Base-by-base conservation (phyloP, 139 green algal genomes). In the Raphidocelis subcapitata region DNA sequence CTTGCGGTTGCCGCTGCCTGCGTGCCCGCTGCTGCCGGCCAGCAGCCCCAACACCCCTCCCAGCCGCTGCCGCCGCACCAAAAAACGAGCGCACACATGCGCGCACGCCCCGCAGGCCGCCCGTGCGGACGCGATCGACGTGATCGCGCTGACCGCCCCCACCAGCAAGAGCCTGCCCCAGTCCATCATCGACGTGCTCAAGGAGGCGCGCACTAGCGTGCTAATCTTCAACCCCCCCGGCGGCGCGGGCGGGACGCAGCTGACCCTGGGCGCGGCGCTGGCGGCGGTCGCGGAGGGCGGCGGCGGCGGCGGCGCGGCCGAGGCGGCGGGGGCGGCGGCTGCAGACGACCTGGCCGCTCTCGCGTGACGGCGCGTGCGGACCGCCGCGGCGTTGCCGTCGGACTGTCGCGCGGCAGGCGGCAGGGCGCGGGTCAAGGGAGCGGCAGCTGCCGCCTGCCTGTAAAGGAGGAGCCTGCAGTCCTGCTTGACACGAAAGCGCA, bases 131-230 rank as follows among this genome's bases (percentile, higher is more conserved):
- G 62, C 67, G 5, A 69, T 80, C 1, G 80, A 85, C 62, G 67
- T 85, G 51, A 62, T 85, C 52, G 75, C 78, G 47, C 21, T 80
- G 33, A 67, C 75, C 55, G 75, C 75, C 1, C 75, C 75, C 1
- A 32, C 46, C 8, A 76, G 75, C 67, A 75, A 68, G 66, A 31
- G 59, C n/a, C 31, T 85, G 33, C 65, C 80, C 15, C 23, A 69
- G 16, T 20, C 20, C 28, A 28, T 79, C 0, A 41, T 60, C 1
- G 71, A 85, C 32, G 32, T 85, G 54, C 67, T 85, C 4, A 64
- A 64, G 28, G 33, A 5, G 1, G 61, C 62, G 0, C 70, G 66
- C 46, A 78, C 71, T 32, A 75, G 64, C n/a, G 46, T 85, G 32
- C 75, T 85, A 18, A 57, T 85, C 0, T 85, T 65, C 28, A 57